Conservation (phyloP, 192 early-diverging fungal species). For the Entrophospora sp. region DNA sequence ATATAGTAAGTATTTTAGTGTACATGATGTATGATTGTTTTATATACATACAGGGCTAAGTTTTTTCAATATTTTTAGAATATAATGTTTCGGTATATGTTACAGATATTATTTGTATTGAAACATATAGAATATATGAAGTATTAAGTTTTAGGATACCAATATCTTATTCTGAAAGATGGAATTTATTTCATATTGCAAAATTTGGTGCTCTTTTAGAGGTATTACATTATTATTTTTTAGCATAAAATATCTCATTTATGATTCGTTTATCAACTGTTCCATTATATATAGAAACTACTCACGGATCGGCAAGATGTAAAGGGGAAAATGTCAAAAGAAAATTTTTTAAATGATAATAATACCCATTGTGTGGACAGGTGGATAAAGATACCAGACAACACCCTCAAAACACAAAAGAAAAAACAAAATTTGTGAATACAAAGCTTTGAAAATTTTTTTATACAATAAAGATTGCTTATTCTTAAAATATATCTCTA, state of each 20-base stretch:
- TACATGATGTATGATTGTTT: background rate
- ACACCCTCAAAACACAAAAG: background rate
- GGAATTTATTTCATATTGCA: slow-evolving; percentile 5
- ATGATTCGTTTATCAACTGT: background rate
- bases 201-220: background rate
- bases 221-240: background rate
- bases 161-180: background rate
- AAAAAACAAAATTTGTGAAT: too few relatives aligned
- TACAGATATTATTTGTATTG: background rate
- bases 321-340: background rate
- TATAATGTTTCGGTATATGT: background rate
- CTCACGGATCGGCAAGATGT: background rate
- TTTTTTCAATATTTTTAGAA: background rate
- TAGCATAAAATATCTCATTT: background rate
- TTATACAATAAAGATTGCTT: too few relatives aligned
- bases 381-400: slow-evolving; percentile 6
- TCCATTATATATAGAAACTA: background rate
- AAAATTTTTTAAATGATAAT: background rate
- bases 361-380: background rate
- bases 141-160: slow-evolving; percentile 1
- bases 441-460: too few relatives aligned
- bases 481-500: too few relatives aligned
- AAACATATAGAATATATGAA: slow-evolving; percentile 6
- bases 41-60: background rate
- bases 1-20: background rate